Evolutionary conservation across 441 rosid genomes (phyloP).

Genomic region (Erodium trifolium): DNA sequence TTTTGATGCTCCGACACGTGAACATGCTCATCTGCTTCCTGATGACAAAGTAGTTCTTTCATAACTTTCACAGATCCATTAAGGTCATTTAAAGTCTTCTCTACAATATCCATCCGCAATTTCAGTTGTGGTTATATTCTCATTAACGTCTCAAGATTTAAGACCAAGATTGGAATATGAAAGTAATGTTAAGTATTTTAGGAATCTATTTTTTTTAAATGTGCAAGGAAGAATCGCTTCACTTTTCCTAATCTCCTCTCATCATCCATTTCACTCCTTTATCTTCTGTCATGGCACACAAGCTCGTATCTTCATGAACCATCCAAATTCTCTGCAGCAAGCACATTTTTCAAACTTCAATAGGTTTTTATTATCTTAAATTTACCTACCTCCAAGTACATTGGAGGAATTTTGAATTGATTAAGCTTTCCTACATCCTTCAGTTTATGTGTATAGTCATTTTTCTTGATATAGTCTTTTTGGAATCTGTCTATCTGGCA

Average conservation of each 20-base stretch:
- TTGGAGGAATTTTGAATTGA: background rate
- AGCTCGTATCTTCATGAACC: background rate
- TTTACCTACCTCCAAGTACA: background rate
- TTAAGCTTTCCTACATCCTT: constrained; percentile 1
- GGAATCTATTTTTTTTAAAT: background rate
- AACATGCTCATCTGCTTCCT: constrained; percentile 65
- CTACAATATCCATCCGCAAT: constrained; percentile 10
- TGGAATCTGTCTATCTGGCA: background rate
- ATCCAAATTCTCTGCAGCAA: background rate
- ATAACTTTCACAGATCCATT: background rate
- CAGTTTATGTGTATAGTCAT: background rate
- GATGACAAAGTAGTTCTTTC: constrained; percentile 66
- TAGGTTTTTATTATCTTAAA: background rate
- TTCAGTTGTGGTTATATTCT: background rate
- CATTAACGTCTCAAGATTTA: background rate
- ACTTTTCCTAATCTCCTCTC: background rate
- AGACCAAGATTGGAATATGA: background rate
- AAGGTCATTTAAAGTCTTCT: background rate
- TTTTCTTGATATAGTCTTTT: too few relatives aligned
- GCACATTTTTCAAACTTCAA: background rate
- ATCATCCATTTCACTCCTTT: background rate
- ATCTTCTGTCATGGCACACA: constrained; percentile 1
- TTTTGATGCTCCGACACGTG: constrained; percentile 99
- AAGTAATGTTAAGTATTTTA: background rate
- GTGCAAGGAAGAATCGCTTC: background rate